Conservation (phyloP, 345 rosid genomes). For the Bretschneidera sinensis region DNA sequence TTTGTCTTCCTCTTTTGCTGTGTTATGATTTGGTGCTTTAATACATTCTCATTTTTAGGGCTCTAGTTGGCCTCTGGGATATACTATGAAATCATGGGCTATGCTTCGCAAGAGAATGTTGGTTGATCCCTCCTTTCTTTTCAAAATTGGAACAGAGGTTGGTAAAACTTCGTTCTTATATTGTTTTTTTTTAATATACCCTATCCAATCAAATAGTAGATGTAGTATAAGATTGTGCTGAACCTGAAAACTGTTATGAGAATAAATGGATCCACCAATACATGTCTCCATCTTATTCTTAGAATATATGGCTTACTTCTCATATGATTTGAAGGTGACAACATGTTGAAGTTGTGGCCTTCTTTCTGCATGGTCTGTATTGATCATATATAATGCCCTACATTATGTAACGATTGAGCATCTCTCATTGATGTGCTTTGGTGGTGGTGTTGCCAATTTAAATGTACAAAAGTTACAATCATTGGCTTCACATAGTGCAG, state of each 20-base stretch:
- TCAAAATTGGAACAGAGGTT: conserved; percentile 93
- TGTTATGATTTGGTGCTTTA: conserved; percentile 3
- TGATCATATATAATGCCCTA: background rate
- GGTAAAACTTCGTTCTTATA: conserved; percentile 7
- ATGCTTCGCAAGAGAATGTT: conserved; percentile 87
- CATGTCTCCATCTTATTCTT: background rate
- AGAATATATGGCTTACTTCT: background rate
- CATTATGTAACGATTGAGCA: background rate
- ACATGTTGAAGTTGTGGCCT: background rate
- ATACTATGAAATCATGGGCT: conserved; percentile 55
- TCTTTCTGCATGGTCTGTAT: background rate
- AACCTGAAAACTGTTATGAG: no score
- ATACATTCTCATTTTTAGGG: conserved; percentile 39
- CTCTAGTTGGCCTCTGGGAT: conserved; percentile 61
- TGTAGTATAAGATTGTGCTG: background rate
- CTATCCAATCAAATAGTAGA: no score
- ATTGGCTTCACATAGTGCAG: conserved; percentile 32
- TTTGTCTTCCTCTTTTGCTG: background rate
- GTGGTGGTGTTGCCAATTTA: conserved; percentile 1
- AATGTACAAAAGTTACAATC: background rate
- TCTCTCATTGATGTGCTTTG: background rate
- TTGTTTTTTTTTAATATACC: no score
- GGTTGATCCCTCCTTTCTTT: conserved; percentile 94
- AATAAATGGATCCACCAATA: background rate
- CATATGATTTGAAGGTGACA: background rate